phyloP scores from a whole-genome alignment of 345 rosid species.

The Nasturtium officinale region DNA sequence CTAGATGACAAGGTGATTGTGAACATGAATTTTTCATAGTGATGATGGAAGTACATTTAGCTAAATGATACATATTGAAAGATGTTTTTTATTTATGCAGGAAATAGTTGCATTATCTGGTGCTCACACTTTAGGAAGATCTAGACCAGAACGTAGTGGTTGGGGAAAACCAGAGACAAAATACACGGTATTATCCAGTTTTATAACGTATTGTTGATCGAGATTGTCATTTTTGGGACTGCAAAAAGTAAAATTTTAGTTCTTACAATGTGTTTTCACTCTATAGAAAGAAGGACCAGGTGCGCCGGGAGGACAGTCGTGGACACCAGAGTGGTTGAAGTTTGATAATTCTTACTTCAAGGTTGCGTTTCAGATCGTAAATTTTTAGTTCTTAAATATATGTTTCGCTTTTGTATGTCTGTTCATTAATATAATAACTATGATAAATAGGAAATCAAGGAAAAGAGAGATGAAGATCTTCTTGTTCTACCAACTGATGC shows the following conservation, averaged over 20 bases:
- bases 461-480: slow-evolving; percentile 72
- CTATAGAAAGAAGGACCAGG: slow-evolving; percentile 93
- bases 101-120: slow-evolving; percentile 96
- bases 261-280: slow-evolving; percentile 11
- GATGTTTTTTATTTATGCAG: slow-evolving; percentile 45
- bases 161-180: slow-evolving; percentile 97
- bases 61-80: background rate
- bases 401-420: slow-evolving; percentile 12
- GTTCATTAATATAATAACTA: background rate
- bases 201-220: background rate
- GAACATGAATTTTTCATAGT: background rate
- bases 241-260: background rate
- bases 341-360: slow-evolving; percentile 96
- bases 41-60: slow-evolving; percentile 10
- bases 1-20: slow-evolving; percentile 75
- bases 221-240: background rate
- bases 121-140: slow-evolving; percentile 95
- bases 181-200: slow-evolving; percentile 67
- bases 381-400: background rate
- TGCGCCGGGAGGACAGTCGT: slow-evolving; percentile 96
- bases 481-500: slow-evolving; percentile 96
- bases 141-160: slow-evolving; percentile 98
- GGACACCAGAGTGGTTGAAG: slow-evolving; percentile 95
- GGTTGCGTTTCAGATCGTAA: slow-evolving; percentile 50
- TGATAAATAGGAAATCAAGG: slow-evolving; percentile 73